Percentiles rank a stretch among this genome's conserved stretches.
These are phyloP conservation scores for Oryza punctata DNA, from an alignment of 176 grass and related monocot genomes.

Conservation along the genomic window DNA sequence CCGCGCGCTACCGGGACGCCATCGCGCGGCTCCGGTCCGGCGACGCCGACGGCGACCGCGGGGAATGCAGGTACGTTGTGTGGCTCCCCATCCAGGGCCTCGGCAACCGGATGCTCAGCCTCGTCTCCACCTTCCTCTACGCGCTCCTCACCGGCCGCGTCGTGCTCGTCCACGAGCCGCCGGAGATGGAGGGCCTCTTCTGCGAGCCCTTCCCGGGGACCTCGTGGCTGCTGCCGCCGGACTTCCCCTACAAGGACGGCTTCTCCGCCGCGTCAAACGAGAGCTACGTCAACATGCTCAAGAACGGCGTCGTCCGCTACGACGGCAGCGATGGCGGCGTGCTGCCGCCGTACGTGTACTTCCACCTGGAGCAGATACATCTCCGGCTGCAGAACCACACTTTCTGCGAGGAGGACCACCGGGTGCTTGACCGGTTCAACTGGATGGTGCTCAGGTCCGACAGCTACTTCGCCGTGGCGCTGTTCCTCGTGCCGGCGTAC, in stretches of 20 bases:
- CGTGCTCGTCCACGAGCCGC: conserved; percentile 44
- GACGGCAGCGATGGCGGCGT: background rate
- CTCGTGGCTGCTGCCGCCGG: conserved; percentile 66
- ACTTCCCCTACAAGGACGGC: conserved; percentile 53
- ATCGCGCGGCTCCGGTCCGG: conserved; percentile 55
- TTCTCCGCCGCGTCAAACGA: conserved; percentile 23
- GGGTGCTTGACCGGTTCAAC: conserved; percentile 47
- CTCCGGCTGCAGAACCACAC: conserved; percentile 43
- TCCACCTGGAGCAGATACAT: conserved; percentile 47
- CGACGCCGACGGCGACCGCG: conserved; percentile 41
- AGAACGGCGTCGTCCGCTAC: conserved; percentile 39
- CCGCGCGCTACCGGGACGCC: conserved; percentile 44
- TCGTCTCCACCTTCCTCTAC: conserved; percentile 80
- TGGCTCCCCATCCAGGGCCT: conserved; percentile 66
- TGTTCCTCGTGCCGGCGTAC: conserved; percentile 65
- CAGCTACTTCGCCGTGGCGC: conserved; percentile 67
- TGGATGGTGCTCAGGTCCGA: conserved; percentile 78
- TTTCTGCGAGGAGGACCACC: conserved; percentile 78
- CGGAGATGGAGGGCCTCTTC: conserved; percentile 56
- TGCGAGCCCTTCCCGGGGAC: conserved; percentile 84
- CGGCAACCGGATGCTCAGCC: conserved; percentile 72
- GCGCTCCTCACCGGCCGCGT: conserved; percentile 74
- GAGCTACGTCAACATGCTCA: conserved; percentile 54
- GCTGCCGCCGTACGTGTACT: conserved; percentile 61
- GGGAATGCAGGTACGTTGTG: conserved; percentile 80